Evolutionary conservation across 2,329 filamentous ascomycete genomes (phyloP), one percentile per base, ranked within the genome.

Genomic region (Monilinia aucupariae): DNA sequence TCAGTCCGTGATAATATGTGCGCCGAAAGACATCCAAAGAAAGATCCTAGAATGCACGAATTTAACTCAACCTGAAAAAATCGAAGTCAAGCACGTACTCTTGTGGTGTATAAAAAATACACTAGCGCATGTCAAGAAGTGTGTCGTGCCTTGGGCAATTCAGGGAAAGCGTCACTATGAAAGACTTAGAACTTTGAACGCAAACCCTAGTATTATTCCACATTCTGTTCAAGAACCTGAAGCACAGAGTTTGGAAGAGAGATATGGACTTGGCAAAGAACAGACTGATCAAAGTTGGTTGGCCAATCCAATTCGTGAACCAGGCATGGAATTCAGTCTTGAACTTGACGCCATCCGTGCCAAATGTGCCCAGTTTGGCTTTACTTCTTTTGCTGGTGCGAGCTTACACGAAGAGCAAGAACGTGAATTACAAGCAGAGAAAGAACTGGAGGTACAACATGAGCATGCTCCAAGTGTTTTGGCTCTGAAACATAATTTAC

Each of bases 351-450:
- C 39, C n/a, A 66, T 65, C 41, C 49, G 61, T 13, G 45, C 65
- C 2, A 75, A 75, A 32, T 80, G 78, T 63, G 55, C 65, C 0
- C 71, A 78, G 13, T 78, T 80, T 60, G 71, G 70, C 0, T 66
- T 72, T 3, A 47, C 67, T 0, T 66, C 73, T 2, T 68, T 78
- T 32, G 66, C 71, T 0, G 69, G 75, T 0, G 75, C 76, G 0
- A 73, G 74, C 0, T 73, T 89, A 0, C 75, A 82, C 3, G 85
- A 90, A 68, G 88, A 91, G 63, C 85, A 90, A 66, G 87, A 91
- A 69, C 78, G 87, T 0, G 88, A 90, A 65, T 75, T 91, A 0
- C 78, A 83, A 0, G 85, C 84, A 0, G 87, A 91, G 65, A 79
- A 83, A 0, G 84, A 90, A 66, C 74, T 81, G 32, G 84, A 90